Percentiles rank a stretch among this genome's conserved stretches.
phyloP scores from a whole-genome alignment of 2,329 filamentous ascomycete species.

The Lachnellula arida region DNA sequence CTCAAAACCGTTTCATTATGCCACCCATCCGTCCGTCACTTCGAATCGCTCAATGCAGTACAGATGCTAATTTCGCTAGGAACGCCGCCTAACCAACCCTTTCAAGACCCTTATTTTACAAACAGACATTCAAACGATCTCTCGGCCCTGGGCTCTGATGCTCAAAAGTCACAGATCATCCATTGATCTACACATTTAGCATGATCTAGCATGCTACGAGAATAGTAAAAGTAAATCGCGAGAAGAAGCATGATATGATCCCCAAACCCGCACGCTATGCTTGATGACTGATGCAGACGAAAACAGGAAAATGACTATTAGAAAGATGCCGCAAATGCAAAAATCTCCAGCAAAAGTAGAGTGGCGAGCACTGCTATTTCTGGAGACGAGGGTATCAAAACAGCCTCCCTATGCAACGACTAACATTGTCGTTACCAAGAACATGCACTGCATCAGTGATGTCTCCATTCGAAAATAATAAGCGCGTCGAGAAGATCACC shows the following conservation, averaged over 20 bases:
- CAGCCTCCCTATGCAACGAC: constrained; percentile 16
- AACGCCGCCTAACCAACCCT: constrained; percentile 10
- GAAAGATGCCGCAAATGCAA: constrained; percentile 17
- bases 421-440: background rate
- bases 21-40: background rate
- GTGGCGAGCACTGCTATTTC: constrained; percentile 14
- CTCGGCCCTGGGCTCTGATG: no score
- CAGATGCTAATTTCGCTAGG: constrained; percentile 5
- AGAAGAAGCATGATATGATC: constrained; percentile 11
- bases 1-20: constrained; percentile 3
- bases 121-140: background rate
- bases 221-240: constrained; percentile 3
- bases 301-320: constrained; percentile 1
- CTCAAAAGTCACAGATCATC: background rate
- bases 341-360: constrained; percentile 17
- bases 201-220: constrained; percentile 9
- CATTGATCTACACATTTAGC: background rate
- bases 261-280: constrained; percentile 24
- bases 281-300: constrained; percentile 12
- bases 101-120: constrained; percentile 15
- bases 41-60: constrained; percentile 6
- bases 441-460: background rate
- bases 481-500: constrained; percentile 18
- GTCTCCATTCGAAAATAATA: background rate
- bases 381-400: constrained; percentile 26